phyloP scores from a whole-genome alignment of 306 rosid genomes.

The Prunus mume region DNA sequence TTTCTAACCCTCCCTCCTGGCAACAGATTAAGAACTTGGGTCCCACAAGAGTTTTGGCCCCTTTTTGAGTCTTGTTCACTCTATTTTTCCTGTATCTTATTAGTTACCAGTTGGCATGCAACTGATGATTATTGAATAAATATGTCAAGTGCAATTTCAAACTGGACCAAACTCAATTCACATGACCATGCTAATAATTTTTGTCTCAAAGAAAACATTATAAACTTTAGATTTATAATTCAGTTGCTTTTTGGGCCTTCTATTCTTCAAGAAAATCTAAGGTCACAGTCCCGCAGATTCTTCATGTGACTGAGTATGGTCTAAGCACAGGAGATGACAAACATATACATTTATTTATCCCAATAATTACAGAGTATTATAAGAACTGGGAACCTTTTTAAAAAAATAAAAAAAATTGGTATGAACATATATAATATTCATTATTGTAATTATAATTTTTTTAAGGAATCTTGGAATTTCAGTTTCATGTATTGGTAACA shows the following conservation, averaged over 20 bases:
- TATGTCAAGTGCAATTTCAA: conserved; percentile 28
- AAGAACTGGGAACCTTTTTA: background rate
- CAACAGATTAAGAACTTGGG: conserved; percentile 45
- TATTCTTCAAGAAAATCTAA: conserved; percentile 30
- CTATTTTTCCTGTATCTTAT: conserved; percentile 3
- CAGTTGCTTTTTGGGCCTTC: conserved; percentile 11
- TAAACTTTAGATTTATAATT: background rate
- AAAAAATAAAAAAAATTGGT: no score
- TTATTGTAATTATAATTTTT: conserved; percentile 12
- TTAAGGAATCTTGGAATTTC: conserved; percentile 31
- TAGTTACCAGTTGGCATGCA: conserved; percentile 43
- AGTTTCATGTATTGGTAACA: conserved; percentile 4
- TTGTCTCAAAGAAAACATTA: background rate
- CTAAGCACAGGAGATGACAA: conserved; percentile 25
- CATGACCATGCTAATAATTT: conserved; percentile 31
- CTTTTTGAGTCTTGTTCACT: conserved; percentile 13
- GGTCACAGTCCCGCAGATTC: conserved; percentile 38
- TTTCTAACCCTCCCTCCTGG: conserved; percentile 31
- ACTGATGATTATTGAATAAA: conserved; percentile 28
- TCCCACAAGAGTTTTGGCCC: conserved; percentile 34
- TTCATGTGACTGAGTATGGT: conserved; percentile 57
- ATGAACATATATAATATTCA: background rate
- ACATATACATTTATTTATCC: background rate
- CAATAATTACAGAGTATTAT: background rate
- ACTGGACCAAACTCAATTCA: conserved; percentile 49